Conservation (phyloP, 306 rosid species). For the Urtica urens region DNA sequence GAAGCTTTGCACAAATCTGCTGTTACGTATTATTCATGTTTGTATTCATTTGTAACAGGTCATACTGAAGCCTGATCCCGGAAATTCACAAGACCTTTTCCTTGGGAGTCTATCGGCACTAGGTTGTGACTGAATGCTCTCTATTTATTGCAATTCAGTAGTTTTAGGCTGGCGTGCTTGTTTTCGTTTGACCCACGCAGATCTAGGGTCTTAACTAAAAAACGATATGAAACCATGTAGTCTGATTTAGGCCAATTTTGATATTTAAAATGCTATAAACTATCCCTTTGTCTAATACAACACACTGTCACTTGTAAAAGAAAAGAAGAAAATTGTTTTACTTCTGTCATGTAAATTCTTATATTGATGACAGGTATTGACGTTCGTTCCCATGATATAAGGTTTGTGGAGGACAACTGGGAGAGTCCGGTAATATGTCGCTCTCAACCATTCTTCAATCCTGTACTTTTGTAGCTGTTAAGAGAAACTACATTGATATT, state of each 20-base stretch:
- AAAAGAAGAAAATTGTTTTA: too few species aligned
- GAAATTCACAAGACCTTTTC: conserved; percentile 92
- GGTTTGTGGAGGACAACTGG: conserved; percentile 99
- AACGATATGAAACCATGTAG: too few species aligned
- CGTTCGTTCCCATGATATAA: conserved; percentile 77
- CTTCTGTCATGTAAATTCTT: conserved; percentile 18
- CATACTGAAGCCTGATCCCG: conserved; percentile 97
- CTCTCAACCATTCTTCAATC: conserved; percentile 9
- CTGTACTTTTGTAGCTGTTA: conserved; percentile 2
- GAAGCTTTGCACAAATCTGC: not conserved
- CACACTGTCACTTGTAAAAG: too few species aligned
- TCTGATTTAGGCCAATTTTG: too few species aligned
- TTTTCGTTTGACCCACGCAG: too few species aligned
- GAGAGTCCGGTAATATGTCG: conserved; percentile 86
- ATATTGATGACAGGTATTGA: conserved; percentile 58
- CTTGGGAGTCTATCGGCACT: conserved; percentile 79
- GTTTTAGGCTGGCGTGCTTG: too few species aligned
- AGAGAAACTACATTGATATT: conserved; percentile 3
- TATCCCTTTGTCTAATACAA: too few species aligned
- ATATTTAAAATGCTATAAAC: too few species aligned
- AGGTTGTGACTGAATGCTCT: conserved; percentile 45
- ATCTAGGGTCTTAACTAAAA: too few species aligned
- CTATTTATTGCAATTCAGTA: not conserved
- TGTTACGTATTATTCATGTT: conserved; percentile 12
- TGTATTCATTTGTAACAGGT: conserved; percentile 48